phyloP scores from a whole-genome alignment of 495 filamentous ascomycete genomes.

The Parathielavia appendiculata region DNA sequence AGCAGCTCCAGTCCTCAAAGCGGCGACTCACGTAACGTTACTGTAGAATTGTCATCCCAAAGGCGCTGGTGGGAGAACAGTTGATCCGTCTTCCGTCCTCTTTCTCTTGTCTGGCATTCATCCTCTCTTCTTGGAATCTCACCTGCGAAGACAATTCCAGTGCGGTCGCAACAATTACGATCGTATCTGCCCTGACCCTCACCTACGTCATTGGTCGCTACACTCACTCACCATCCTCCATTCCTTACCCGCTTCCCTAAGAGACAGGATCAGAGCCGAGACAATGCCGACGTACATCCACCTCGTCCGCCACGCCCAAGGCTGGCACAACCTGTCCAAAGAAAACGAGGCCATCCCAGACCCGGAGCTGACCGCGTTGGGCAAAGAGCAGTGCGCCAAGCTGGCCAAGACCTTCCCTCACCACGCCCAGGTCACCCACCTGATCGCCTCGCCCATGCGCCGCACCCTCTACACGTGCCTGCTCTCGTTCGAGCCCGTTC shows the following conservation, averaged over 20 bases:
- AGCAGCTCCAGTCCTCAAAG: background rate
- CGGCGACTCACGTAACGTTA: background rate
- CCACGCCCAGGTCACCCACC: constrained; percentile 59
- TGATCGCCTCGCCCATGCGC: constrained; percentile 77
- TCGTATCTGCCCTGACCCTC: no score
- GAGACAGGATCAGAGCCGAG: background rate
- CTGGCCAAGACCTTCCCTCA: constrained; percentile 60
- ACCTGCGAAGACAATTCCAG: no score
- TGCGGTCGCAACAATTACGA: no score
- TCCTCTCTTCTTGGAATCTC: no score
- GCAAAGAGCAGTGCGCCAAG: constrained; percentile 65
- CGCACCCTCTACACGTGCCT: constrained; percentile 81
- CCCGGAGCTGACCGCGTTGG: constrained; percentile 70
- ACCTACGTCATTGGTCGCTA: no score
- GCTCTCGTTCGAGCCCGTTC: constrained; percentile 55
- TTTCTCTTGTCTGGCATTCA: no score
- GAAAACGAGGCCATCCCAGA: constrained; percentile 71
- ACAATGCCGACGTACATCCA: constrained; percentile 48
- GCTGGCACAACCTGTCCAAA: constrained; percentile 73
- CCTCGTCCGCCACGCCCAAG: constrained; percentile 53
- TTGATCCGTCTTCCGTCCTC: no score
- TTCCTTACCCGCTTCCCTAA: no score
- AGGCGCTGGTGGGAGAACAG: no score
- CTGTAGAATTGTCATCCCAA: no score
- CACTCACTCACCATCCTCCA: no score